Evolutionary conservation across 768 basidiomycete species (phyloP).

Genomic region (Rhizopogon roseolus): DNA sequence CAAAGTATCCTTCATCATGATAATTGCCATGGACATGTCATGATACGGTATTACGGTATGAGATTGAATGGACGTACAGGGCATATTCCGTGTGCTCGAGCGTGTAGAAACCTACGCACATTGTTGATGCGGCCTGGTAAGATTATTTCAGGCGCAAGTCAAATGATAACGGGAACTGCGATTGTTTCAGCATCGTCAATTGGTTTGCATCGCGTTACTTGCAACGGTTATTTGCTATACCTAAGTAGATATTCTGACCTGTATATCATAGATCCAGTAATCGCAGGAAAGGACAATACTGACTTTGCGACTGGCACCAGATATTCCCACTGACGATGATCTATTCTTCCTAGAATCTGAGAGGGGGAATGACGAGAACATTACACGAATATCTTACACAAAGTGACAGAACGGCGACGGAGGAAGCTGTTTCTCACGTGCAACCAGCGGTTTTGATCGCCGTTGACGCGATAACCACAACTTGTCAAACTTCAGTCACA

Average conservation of each 20-base stretch:
- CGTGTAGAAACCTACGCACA: conserved; percentile 81
- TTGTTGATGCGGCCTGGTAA: conserved; percentile 21
- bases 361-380: neutral
- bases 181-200: neutral
- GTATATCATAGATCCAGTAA: too few species aligned
- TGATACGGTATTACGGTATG: conserved; percentile 1
- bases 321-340: neutral
- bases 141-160: too few species aligned
- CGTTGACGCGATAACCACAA: neutral
- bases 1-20: conserved; percentile 46
- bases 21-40: conserved; percentile 21
- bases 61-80: conserved; percentile 42
- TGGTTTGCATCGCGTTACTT: neutral
- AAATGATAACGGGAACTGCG: neutral
- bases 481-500: neutral
- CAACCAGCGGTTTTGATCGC: neutral
- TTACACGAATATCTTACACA: neutral
- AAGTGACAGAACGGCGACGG: neutral
- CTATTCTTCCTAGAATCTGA: neutral
- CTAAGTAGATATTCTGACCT: too few species aligned
- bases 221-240: neutral
- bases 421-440: neutral
- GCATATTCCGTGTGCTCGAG: conserved; percentile 74
- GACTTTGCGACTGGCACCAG: too few species aligned
- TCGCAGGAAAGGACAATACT: neutral